A percentile compares a stretch with the other conserved stretches of the same genome.
phyloP scores from a whole-genome alignment of 2,329 filamentous ascomycete genomes.

The Teratosphaeriaceae sp. region DNA sequence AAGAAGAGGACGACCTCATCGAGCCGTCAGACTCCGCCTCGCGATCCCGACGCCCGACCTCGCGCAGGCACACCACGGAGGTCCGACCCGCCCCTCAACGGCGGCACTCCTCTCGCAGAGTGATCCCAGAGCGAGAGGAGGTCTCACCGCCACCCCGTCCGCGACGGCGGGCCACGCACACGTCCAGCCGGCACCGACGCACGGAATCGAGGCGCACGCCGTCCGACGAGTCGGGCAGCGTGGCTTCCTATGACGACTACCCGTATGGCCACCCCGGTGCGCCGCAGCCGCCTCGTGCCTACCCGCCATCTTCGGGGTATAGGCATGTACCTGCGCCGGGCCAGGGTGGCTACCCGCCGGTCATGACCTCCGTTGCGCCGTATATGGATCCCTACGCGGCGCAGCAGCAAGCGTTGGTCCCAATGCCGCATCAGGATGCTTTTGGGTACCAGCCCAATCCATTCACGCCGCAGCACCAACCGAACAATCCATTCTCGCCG shows the following conservation, averaged over 20 bases:
- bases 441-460: conserved; percentile 35
- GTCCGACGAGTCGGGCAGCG: conserved; percentile 35
- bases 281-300: conserved; percentile 27
- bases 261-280: conserved; percentile 32
- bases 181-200: conserved; percentile 19
- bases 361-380: conserved; percentile 16
- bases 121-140: conserved; percentile 15
- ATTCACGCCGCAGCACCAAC: conserved; percentile 27
- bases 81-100: conserved; percentile 27
- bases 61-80: conserved; percentile 30
- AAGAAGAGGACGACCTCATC: conserved; percentile 37
- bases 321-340: conserved; percentile 22
- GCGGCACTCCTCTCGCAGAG: conserved; percentile 34
- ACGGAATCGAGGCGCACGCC: conserved; percentile 19
- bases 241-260: conserved; percentile 42
- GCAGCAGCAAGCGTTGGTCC: conserved; percentile 22
- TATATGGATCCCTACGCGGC: conserved; percentile 18
- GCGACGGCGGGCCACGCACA: conserved; percentile 20
- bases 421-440: conserved; percentile 26
- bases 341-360: conserved; percentile 30
- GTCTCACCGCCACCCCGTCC: conserved; percentile 15
- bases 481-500: conserved; percentile 26
- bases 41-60: conserved; percentile 28
- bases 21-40: conserved; percentile 46
- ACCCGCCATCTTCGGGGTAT: conserved; percentile 22